Conservation (phyloP, 306 rosid genomes). For the Rubus idaeus region DNA sequence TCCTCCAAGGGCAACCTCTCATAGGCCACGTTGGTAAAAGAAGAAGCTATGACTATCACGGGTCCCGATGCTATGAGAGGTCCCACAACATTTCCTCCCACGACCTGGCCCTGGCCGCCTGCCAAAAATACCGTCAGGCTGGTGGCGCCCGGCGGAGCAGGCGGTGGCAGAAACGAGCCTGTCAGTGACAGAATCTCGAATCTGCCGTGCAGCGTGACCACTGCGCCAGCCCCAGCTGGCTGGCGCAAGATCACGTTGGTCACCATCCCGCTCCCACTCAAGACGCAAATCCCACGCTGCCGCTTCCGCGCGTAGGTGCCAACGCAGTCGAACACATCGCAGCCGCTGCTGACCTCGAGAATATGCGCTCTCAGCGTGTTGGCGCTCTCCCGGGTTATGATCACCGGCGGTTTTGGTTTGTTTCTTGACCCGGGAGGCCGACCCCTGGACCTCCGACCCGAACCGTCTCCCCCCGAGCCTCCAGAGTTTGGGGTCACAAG, state of each 20-base stretch:
- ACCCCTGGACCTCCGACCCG: conserved; percentile 68
- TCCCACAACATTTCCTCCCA: conserved; percentile 92
- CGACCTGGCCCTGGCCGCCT: conserved; percentile 92
- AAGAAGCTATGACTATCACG: conserved; percentile 79
- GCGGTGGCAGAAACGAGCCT: conserved; percentile 86
- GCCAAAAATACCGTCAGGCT: conserved; percentile 70
- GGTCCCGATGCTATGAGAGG: conserved; percentile 84
- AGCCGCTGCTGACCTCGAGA: conserved; percentile 76
- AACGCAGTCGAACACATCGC: conserved; percentile 80
- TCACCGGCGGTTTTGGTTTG: conserved; percentile 74
- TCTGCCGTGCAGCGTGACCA: conserved; percentile 62
- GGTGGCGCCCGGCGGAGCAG: conserved; percentile 90
- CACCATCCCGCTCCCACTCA: conserved; percentile 79
- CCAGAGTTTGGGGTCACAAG: conserved; percentile 50
- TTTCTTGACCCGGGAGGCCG: conserved; percentile 85
- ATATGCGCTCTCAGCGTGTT: conserved; percentile 89
- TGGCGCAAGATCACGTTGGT: conserved; percentile 74
- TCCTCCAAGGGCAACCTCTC: conserved; percentile 89
- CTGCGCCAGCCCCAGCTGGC: conserved; percentile 54
- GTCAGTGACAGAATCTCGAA: conserved; percentile 77
- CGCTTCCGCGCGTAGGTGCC: conserved; percentile 71
- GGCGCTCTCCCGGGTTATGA: conserved; percentile 85
- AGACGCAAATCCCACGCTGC: conserved; percentile 89
- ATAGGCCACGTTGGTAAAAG: conserved; percentile 87
- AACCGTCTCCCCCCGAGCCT: conserved; percentile 45